Evolutionary conservation across 495 filamentous ascomycete genomes (phyloP).

Genomic region (Tuber brumale): DNA sequence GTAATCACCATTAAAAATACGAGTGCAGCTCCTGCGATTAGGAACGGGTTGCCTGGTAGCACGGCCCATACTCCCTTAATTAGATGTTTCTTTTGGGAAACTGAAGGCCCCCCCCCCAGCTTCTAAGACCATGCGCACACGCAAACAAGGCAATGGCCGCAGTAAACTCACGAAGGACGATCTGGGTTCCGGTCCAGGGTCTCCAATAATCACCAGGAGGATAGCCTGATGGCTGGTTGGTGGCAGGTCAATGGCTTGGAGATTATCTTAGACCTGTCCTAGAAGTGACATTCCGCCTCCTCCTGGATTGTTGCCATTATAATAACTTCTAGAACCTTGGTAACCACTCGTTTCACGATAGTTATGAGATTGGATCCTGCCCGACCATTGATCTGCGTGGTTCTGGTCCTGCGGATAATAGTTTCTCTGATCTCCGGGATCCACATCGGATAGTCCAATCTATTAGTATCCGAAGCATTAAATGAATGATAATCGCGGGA

Average conservation of each 20-base stretch:
- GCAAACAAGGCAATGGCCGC: not conserved
- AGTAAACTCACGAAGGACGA: not conserved
- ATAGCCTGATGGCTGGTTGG: not conserved
- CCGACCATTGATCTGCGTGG: no score
- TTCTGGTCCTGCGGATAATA: no score
- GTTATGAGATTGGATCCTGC: no score
- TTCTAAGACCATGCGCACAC: not conserved
- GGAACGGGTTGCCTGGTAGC: not conserved
- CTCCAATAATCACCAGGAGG: not conserved
- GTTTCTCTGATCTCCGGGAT: no score
- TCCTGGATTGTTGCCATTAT: no score
- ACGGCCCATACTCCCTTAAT: not conserved
- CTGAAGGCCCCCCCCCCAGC: not conserved
- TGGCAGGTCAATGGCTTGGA: not conserved
- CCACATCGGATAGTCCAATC: not conserved
- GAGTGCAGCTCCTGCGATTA: rapidly evolving
- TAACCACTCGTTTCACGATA: no score
- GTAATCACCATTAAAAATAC: not conserved
- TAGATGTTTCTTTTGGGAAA: not conserved
- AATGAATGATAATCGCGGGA: not conserved
- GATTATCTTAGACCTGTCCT: not conserved
- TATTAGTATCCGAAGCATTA: not conserved
- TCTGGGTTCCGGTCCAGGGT: not conserved
- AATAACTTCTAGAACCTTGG: not conserved
- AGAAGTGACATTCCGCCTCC: not conserved